Conservation (phyloP, 2,329 filamentous ascomycete species). For the Septoria linicola region DNA sequence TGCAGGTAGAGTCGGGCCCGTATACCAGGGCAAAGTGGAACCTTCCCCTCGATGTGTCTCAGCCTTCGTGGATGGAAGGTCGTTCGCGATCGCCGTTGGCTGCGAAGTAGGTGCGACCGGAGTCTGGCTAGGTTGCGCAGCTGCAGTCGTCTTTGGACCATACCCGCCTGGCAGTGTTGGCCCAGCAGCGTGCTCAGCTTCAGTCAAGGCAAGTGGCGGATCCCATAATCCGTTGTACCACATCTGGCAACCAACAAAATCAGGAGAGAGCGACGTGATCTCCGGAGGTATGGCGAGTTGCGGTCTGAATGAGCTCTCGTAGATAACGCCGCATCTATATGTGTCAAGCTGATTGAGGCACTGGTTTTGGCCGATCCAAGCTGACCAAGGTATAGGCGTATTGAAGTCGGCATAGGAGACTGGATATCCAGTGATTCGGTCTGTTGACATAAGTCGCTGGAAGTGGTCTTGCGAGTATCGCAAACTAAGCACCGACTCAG, state of each 20-base stretch:
- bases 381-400: conserved; percentile 32
- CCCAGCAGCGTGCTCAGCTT: conserved; percentile 16
- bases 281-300: conserved; percentile 34
- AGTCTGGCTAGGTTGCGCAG: conserved; percentile 19
- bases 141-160: conserved; percentile 3
- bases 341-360: conserved; percentile 23
- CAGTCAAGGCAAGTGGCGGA: conserved; percentile 29
- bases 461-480: conserved; percentile 34
- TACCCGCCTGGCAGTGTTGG: conserved; percentile 19
- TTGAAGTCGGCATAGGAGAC: conserved; percentile 35
- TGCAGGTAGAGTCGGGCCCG: conserved; percentile 4
- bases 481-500: conserved; percentile 32
- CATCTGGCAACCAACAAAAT: conserved; percentile 32
- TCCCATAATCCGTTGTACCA: conserved; percentile 36
- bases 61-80: conserved; percentile 11
- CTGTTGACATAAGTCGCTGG: conserved; percentile 27
- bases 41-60: too few relatives aligned
- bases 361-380: conserved; percentile 31
- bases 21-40: too few relatives aligned
- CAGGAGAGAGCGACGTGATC: conserved; percentile 29
- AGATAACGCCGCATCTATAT: conserved; percentile 28
- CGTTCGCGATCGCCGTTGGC: conserved; percentile 21
- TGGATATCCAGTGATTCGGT: conserved; percentile 33
- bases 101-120: conserved; percentile 18
- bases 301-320: conserved; percentile 29